phyloP scores from a whole-genome alignment of 495 filamentous ascomycete species.

The Filosporella fistucella region DNA sequence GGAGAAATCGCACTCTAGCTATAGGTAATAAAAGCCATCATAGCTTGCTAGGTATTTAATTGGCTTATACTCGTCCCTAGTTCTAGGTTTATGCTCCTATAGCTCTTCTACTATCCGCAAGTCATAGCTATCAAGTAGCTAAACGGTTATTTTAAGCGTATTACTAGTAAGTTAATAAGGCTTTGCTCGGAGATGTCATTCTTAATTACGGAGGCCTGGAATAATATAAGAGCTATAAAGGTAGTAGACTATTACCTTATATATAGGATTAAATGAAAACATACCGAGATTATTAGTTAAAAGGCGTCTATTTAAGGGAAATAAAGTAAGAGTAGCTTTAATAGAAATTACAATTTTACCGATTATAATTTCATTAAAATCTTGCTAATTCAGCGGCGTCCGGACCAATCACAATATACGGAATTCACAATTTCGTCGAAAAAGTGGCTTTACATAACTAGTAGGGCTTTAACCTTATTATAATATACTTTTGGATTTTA shows the following conservation, averaged over 20 bases:
- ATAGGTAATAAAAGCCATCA: neutral
- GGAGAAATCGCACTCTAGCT: conserved; percentile 5
- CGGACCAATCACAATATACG: neutral
- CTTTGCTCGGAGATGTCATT: conserved; percentile 1
- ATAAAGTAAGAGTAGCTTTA: neutral
- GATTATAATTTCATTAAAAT: neutral
- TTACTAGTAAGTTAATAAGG: conserved; percentile 1
- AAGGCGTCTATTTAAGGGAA: conserved; percentile 2
- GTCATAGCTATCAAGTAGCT: conserved; percentile 4
- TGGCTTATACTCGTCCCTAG: conserved; percentile 2
- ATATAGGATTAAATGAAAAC: conserved; percentile 1
- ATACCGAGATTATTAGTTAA: conserved; percentile 1
- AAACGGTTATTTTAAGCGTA: neutral
- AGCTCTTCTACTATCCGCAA: neutral
- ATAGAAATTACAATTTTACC: conserved; percentile 1
- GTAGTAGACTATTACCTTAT: conserved; percentile 4
- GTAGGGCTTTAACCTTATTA: no score
- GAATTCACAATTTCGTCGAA: conserved; percentile 5
- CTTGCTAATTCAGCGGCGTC: neutral
- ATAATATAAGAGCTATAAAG: conserved; percentile 1
- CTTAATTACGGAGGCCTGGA: conserved; percentile 1
- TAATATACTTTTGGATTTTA: no score
- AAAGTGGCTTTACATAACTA: neutral
- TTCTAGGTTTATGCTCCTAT: neutral
- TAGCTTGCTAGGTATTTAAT: conserved; percentile 2